These are phyloP conservation scores for Penicillium parvum DNA, from an alignment of 495 filamentous ascomycete species.

Conservation along the genomic window DNA sequence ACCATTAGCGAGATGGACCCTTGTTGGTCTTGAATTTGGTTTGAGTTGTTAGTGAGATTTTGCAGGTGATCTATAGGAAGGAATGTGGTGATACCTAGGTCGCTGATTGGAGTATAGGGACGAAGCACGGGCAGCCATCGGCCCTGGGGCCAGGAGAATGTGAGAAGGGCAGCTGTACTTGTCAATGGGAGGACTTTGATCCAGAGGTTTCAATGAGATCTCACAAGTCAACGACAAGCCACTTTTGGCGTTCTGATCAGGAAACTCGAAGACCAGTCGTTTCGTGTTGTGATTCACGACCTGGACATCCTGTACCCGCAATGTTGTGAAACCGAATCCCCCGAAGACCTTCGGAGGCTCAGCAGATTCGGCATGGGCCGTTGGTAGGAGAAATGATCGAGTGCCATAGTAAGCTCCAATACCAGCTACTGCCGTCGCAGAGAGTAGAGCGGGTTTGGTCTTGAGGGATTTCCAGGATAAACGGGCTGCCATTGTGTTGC, in stretches of 20 bases:
- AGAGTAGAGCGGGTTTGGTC: not conserved
- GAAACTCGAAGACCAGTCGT: slow-evolving; percentile 57
- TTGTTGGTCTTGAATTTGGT: slow-evolving; percentile 47
- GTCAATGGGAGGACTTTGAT: not conserved
- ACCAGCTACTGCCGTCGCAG: slow-evolving; percentile 9
- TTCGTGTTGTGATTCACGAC: slow-evolving; percentile 63
- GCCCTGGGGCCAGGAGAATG: slow-evolving; percentile 48
- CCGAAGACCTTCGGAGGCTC: slow-evolving; percentile 19
- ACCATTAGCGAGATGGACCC: slow-evolving; percentile 57
- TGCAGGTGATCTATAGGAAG: not conserved
- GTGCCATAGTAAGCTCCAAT: slow-evolving; percentile 18
- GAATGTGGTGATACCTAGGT: slow-evolving; percentile 35
- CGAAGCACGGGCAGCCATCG: slow-evolving; percentile 50
- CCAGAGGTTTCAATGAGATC: not conserved
- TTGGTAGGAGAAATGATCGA: slow-evolving; percentile 11
- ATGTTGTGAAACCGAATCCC: slow-evolving; percentile 19
- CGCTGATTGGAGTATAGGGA: slow-evolving; percentile 58
- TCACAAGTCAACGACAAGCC: slow-evolving; percentile 54
- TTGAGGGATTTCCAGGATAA: slow-evolving; percentile 1
- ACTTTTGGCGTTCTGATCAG: slow-evolving; percentile 42
- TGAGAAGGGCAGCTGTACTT: slow-evolving; percentile 48
- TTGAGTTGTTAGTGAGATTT: not conserved
- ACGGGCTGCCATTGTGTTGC: slow-evolving; percentile 7
- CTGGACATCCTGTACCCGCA: slow-evolving; percentile 44
- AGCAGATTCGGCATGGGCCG: slow-evolving; percentile 21